Evolutionary conservation across 768 basidiomycete genomes (phyloP).

Genomic region (Leccinellum rugosiceps): DNA sequence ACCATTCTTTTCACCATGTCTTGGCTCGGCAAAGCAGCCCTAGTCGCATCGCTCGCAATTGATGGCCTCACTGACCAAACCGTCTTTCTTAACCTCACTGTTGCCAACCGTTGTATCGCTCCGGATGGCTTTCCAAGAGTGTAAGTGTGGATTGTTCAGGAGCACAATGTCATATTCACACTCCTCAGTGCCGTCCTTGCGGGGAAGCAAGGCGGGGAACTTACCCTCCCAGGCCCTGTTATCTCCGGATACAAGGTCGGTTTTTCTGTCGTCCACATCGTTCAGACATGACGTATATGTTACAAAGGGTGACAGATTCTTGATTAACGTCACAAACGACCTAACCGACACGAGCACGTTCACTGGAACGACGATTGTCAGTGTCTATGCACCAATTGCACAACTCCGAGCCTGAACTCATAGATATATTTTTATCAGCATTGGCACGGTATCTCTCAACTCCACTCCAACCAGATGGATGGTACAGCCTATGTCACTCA

Average conservation of each 20-base stretch:
- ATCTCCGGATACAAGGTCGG: slow-evolving; percentile 38
- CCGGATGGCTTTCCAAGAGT: slow-evolving; percentile 13
- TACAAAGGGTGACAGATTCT: slow-evolving; percentile 18
- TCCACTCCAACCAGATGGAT: slow-evolving; percentile 23
- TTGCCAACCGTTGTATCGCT: slow-evolving; percentile 6
- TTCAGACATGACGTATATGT: background rate
- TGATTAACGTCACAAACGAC: slow-evolving; percentile 15
- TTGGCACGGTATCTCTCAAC: slow-evolving; percentile 29
- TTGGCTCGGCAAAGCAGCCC: background rate
- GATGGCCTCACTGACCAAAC: background rate
- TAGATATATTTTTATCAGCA: slow-evolving; percentile 15
- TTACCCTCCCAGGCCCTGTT: slow-evolving; percentile 38
- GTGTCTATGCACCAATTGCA: background rate
- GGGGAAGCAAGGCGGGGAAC: slow-evolving; percentile 21
- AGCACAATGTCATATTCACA: background rate
- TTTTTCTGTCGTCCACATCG: background rate
- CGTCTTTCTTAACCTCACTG: background rate
- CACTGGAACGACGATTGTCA: slow-evolving; percentile 22
- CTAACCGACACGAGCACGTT: slow-evolving; percentile 20
- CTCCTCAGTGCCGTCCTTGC: slow-evolving; percentile 33
- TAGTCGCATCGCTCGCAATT: background rate
- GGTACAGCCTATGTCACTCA: slow-evolving; percentile 39
- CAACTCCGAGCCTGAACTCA: background rate
- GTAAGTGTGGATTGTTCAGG: background rate
- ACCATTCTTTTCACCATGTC: background rate